Evolutionary conservation across 148 eudicot genomes (phyloP).

Genomic region (Fagopyrum esculentum): DNA sequence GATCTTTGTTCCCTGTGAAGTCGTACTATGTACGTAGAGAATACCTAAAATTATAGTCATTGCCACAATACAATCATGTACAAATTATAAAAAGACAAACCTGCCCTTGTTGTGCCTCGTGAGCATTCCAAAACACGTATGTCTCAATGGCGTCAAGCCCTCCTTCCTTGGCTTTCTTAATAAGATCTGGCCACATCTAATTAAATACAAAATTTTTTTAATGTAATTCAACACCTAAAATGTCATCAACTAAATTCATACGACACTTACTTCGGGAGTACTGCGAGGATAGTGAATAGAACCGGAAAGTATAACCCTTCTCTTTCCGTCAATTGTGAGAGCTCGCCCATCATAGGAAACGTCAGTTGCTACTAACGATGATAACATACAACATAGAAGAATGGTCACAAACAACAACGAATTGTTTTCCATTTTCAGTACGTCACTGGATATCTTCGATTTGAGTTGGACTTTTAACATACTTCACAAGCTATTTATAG

Average conservation of each 20-base stretch:
- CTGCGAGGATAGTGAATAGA: constrained; percentile 39
- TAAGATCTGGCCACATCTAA: constrained; percentile 53
- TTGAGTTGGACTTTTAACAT: too few relatives aligned
- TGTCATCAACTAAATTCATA: too few relatives aligned
- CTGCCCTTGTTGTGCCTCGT: constrained; percentile 33
- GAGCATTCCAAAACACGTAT: constrained; percentile 44
- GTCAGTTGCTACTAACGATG: background rate
- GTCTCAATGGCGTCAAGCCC: constrained; percentile 44
- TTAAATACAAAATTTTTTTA: background rate
- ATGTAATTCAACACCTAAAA: too few relatives aligned
- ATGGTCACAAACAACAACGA: too few relatives aligned
- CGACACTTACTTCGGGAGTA: constrained; percentile 21
- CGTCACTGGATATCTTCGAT: too few relatives aligned
- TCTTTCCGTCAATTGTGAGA: constrained; percentile 23
- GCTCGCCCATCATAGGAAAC: constrained; percentile 29
- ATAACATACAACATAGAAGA: background rate
- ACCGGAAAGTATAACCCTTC: constrained; percentile 21
- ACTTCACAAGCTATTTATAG: too few relatives aligned
- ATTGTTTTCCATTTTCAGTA: too few relatives aligned
- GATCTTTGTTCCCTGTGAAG: constrained; percentile 35
- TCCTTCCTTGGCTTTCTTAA: constrained; percentile 39
- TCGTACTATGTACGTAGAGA: constrained; percentile 28
- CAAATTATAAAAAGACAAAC: background rate
- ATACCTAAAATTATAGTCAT: too few relatives aligned
- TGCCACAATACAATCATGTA: too few relatives aligned